Evolutionary conservation across 768 basidiomycete genomes (phyloP).

Genomic region (Phanerochaete sordida): DNA sequence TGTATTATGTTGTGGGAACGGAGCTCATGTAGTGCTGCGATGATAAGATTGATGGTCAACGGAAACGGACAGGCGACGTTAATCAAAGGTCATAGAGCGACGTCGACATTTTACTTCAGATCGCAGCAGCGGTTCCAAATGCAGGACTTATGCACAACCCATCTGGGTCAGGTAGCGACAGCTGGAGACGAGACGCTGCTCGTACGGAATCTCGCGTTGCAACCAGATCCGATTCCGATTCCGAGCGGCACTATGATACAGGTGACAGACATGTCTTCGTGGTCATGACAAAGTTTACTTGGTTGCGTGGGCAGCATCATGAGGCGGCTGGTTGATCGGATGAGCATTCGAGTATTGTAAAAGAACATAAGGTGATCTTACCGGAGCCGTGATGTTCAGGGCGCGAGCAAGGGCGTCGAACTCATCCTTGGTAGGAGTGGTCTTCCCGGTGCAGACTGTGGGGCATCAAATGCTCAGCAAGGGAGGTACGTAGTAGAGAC

Average conservation of each 20-base stretch:
- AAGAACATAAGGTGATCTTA: slow-evolving; percentile 4
- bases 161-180: no score
- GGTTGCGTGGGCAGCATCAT: slow-evolving; percentile 25
- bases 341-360: neutral
- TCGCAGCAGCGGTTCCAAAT: no score
- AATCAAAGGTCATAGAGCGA: no score
- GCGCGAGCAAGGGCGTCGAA: slow-evolving; percentile 26
- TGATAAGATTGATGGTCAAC: no score
- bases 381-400: slow-evolving; percentile 23
- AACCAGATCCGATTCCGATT: neutral
- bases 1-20: no score
- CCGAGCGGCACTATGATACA: neutral
- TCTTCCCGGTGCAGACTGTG: slow-evolving; percentile 25
- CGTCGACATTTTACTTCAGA: no score
- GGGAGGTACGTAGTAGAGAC: neutral
- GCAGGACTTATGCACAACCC: no score
- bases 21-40: no score
- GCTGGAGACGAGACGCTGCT: no score
- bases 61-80: no score
- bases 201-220: no score
- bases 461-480: neutral
- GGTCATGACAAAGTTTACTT: slow-evolving; percentile 7
- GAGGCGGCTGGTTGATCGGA: slow-evolving; percentile 19
- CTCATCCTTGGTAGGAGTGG: slow-evolving; percentile 21
- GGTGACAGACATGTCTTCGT: neutral